phyloP scores from a whole-genome alignment of 345 rosid genomes.

The Brassica napus region DNA sequence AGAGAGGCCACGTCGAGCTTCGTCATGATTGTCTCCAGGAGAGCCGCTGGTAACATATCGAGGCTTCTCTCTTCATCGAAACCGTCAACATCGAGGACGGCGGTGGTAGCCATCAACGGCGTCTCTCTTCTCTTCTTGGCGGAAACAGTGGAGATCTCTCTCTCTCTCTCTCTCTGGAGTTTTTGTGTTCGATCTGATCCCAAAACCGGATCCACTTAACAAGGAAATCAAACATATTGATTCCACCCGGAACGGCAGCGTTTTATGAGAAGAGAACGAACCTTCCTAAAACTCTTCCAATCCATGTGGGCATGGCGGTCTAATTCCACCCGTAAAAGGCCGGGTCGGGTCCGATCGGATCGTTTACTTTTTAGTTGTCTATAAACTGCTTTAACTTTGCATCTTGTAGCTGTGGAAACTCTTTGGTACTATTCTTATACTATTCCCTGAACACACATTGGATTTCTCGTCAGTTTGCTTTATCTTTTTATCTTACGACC shows the following conservation, averaged over 20 bases:
- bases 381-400: not conserved
- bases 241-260: not conserved
- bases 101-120: constrained; percentile 24
- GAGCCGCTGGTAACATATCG: constrained; percentile 71
- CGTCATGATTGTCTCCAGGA: constrained; percentile 64
- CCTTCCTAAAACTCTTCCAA: not conserved
- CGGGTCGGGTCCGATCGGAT: not conserved
- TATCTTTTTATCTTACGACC: no score
- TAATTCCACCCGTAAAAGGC: not conserved
- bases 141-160: constrained; percentile 17
- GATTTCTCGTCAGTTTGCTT: not conserved
- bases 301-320: not conserved
- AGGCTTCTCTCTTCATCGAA: constrained; percentile 41
- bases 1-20: constrained; percentile 81
- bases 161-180: not conserved
- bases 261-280: not conserved
- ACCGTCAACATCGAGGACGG: constrained; percentile 16
- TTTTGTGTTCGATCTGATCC: constrained; percentile 19
- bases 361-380: no score
- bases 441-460: not conserved
- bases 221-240: not conserved
- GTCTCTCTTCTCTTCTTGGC: constrained; percentile 2
- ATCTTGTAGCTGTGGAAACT: not conserved
- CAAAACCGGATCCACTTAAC: constrained; percentile 18
- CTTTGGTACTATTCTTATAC: not conserved